These are phyloP conservation scores for Triangularia setosa DNA, from an alignment of 2,329 filamentous ascomycete genomes.

Conservation along the genomic window DNA sequence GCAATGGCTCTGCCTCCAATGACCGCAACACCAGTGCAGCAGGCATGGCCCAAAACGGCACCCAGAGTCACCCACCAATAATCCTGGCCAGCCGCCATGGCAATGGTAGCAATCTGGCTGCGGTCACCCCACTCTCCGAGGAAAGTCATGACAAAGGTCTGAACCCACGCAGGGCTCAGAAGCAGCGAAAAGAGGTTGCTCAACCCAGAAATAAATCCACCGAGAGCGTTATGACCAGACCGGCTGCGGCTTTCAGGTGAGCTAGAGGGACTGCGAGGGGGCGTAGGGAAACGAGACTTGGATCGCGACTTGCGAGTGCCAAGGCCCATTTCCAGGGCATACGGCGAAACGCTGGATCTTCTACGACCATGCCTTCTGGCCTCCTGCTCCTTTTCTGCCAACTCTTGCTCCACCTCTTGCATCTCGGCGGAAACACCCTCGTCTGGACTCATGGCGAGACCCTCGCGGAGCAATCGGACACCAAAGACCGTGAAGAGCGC, in stretches of 20 bases:
- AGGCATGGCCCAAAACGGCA: conserved; percentile 77
- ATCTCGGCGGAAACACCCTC: conserved; percentile 96
- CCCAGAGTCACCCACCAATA: conserved; percentile 98
- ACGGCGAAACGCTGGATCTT: conserved; percentile 67
- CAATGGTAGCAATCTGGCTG: conserved; percentile 96
- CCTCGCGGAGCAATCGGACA: conserved; percentile 76
- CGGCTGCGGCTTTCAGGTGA: conserved; percentile 60
- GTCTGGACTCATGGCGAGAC: conserved; percentile 80
- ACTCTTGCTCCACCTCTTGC: conserved; percentile 91
- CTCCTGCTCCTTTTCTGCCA: conserved; percentile 86
- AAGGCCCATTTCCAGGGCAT: conserved; percentile 76
- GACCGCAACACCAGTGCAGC: conserved; percentile 89
- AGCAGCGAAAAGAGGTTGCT: conserved; percentile 84
- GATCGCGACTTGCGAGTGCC: conserved; percentile 66
- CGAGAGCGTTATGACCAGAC: conserved; percentile 41
- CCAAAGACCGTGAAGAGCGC: conserved; percentile 88
- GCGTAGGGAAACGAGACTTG: conserved; percentile 72
- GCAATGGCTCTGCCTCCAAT: conserved; percentile 90
- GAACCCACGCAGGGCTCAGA: conserved; percentile 94
- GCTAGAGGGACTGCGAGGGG: conserved; percentile 75
- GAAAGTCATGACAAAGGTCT: conserved; percentile 99
- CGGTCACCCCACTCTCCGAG: conserved; percentile 97
- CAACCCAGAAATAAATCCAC: conserved; percentile 57
- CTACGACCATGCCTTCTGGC: conserved; percentile 63
- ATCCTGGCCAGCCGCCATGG: conserved; percentile 96